Conservation (phyloP, 2,329 filamentous ascomycete genomes). For the Pyricularia grisea region DNA sequence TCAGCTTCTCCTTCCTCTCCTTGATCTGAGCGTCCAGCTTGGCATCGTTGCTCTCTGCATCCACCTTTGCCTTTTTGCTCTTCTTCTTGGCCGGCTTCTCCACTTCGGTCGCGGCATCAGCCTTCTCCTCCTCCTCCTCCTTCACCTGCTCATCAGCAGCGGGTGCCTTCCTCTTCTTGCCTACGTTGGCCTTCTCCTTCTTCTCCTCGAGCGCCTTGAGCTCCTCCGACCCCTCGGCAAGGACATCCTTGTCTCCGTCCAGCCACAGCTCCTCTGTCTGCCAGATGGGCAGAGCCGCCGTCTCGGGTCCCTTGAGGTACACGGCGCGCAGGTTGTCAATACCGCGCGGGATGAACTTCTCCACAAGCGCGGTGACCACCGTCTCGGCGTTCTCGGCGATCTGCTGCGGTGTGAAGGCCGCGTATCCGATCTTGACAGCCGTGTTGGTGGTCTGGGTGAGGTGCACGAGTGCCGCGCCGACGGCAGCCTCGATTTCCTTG, state of each 20-base stretch:
- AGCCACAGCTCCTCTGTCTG: conserved; percentile 84
- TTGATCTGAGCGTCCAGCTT: conserved; percentile 49
- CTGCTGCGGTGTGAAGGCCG: conserved; percentile 65
- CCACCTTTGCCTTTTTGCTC: conserved; percentile 14
- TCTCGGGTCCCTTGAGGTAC: conserved; percentile 85
- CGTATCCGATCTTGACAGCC: conserved; percentile 68
- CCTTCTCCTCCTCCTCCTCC: conserved; percentile 12
- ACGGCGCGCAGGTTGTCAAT: conserved; percentile 80
- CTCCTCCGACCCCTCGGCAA: conserved; percentile 43
- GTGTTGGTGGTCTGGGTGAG: conserved; percentile 72
- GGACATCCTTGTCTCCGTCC: conserved; percentile 64
- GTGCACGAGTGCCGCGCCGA: conserved; percentile 70
- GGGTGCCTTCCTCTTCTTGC: conserved; percentile 53
- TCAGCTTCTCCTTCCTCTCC: conserved; percentile 47
- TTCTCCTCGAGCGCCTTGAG: conserved; percentile 30
- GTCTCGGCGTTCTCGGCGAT: conserved; percentile 72
- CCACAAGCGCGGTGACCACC: conserved; percentile 59
- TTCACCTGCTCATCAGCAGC: conserved; percentile 9
- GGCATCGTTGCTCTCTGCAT: conserved; percentile 35
- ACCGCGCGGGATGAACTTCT: conserved; percentile 74
- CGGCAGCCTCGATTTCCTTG: conserved; percentile 69
- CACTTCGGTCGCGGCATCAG: conserved; percentile 18
- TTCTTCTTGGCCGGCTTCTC: conserved; percentile 35
- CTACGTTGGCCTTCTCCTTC: conserved; percentile 44
- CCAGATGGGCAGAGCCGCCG: conserved; percentile 88